Conservation (phyloP, 495 filamentous ascomycete genomes). For the Lentithecium fluviatile region DNA sequence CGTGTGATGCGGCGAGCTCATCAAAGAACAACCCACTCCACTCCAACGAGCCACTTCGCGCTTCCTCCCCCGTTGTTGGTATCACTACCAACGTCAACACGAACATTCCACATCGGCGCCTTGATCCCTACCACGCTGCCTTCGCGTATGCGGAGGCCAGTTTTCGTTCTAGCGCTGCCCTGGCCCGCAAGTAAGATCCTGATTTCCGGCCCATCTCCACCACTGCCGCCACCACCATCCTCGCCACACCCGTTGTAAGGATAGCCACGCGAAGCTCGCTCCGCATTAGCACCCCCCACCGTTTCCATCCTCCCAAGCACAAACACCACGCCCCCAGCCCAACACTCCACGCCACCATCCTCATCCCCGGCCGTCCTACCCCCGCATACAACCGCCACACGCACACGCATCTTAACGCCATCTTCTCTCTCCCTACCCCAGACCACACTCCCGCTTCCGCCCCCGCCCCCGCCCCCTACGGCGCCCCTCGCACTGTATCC, state of each 20-base stretch:
- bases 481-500: conserved; percentile 15
- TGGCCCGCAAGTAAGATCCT: conserved; percentile 23
- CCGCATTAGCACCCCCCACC: conserved; percentile 4
- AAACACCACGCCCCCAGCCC: conserved; percentile 24
- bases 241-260: too few species aligned
- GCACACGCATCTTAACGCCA: conserved; percentile 16
- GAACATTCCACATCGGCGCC: conserved; percentile 40
- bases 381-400: not conserved
- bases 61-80: not conserved
- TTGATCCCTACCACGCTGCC: conserved; percentile 36
- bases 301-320: conserved; percentile 14
- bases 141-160: conserved; percentile 11
- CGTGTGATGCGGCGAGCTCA: not conserved
- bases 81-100: conserved; percentile 10
- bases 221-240: not conserved
- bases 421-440: conserved; percentile 25
- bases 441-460: conserved; percentile 11
- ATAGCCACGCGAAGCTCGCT: conserved; percentile 1
- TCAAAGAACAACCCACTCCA: conserved; percentile 39
- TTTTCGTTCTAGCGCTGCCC: conserved; percentile 2
- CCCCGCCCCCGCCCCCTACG: conserved; percentile 22
- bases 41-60: conserved; percentile 38
- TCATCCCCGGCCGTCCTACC: not conserved
- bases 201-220: conserved; percentile 1
- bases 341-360: conserved; percentile 11